phyloP scores from a whole-genome alignment of 2,329 filamentous ascomycete species.

The Phaeoacremonium minimum region DNA sequence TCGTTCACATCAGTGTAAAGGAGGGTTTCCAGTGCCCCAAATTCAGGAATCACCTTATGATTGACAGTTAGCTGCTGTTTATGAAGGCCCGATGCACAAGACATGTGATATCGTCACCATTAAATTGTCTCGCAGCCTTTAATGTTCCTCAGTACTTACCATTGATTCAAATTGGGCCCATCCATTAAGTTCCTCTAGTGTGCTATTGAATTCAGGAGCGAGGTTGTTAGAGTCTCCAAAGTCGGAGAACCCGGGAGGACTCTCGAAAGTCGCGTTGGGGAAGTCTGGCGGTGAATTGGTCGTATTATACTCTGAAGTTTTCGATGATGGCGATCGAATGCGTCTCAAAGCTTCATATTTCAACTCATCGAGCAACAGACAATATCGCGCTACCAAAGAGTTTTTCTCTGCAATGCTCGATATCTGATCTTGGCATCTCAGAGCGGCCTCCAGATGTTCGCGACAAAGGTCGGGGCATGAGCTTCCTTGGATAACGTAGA shows the following conservation, averaged over 20 bases:
- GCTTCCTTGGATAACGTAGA: conserved; percentile 35
- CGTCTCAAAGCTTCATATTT: conserved; percentile 5
- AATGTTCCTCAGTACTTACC: no score
- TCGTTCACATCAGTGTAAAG: no score
- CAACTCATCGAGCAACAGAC: conserved; percentile 32
- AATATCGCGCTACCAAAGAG: conserved; percentile 33
- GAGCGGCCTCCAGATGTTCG: conserved; percentile 27
- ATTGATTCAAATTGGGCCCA: conserved; percentile 11
- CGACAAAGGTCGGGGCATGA: conserved; percentile 18
- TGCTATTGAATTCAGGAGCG: neutral
- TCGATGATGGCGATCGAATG: conserved; percentile 1
- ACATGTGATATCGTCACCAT: no score
- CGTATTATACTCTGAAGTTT: neutral
- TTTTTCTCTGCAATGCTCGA: conserved; percentile 27
- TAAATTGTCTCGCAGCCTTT: no score
- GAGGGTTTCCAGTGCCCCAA: no score
- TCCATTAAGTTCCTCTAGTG: conserved; percentile 1
- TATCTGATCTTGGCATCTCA: conserved; percentile 33
- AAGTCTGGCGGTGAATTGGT: no score
- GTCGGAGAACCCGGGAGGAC: no score
- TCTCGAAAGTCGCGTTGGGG: no score
- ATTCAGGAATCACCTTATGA: no score
- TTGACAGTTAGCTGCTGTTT: no score
- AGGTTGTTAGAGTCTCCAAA: no score
- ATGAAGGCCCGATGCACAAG: no score